Conservation (phyloP, 2,329 filamentous ascomycete genomes). For the Acephala macrosclerotiorum region DNA sequence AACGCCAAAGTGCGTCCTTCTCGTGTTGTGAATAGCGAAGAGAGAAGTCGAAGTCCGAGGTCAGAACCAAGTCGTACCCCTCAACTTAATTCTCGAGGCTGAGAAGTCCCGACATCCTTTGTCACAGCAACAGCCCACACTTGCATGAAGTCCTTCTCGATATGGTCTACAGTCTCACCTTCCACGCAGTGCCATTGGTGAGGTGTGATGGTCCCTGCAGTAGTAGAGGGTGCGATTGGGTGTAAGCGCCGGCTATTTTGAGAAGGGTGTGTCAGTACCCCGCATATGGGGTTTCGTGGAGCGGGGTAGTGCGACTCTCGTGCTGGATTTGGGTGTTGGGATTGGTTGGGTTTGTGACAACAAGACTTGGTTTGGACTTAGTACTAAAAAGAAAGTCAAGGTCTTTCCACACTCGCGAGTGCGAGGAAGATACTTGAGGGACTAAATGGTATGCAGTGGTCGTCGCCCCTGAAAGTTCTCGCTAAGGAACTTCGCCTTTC, state of each 20-base stretch:
- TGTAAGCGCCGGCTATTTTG: constrained; percentile 6
- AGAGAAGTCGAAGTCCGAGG: neutral
- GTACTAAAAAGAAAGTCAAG: neutral
- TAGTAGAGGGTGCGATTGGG: neutral
- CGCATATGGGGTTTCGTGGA: constrained; percentile 10
- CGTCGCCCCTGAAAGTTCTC: neutral
- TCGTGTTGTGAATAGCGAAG: too few relatives aligned
- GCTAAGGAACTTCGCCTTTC: neutral
- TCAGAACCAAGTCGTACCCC: neutral
- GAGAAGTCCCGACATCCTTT: neutral
- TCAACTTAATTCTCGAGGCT: neutral
- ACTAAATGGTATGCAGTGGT: too few relatives aligned
- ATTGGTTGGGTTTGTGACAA: neutral
- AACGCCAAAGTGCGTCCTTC: neutral
- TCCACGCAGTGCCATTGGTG: neutral
- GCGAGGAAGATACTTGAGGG: too few relatives aligned
- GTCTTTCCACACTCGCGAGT: neutral
- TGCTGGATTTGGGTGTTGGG: neutral
- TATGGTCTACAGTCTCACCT: neutral
- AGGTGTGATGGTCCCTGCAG: neutral
- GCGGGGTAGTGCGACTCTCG: constrained; percentile 11
- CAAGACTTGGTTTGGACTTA: neutral
- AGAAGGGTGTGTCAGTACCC: neutral
- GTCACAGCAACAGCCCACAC: constrained; percentile 8
- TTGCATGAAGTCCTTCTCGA: neutral